Evolutionary conservation across 441 rosid species (phyloP), one percentile per base, ranked within the genome.

Genomic region (Adansonia madagascariensis): DNA sequence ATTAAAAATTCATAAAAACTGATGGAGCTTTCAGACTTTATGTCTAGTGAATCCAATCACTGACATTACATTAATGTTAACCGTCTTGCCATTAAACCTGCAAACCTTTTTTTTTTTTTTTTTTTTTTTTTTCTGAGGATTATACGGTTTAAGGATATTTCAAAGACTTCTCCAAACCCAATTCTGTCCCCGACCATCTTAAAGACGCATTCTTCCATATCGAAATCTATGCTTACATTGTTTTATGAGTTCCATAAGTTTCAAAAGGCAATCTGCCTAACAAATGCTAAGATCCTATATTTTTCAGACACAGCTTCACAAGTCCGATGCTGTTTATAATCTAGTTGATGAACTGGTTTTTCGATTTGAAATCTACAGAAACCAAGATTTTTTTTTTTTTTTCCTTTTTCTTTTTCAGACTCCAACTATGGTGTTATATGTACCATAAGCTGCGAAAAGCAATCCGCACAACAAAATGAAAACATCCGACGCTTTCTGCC

Each of bases 361-460:
- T 27, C 1, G 8, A 43, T 73, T 41, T 20, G 53, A 18, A n/a
- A 53, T 35, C 20, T 2, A 35, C 57, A n/a, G 2, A 47, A 46
- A 65, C 15, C 57, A 66, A 60, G 49, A 60, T 12, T 17, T 24
- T 22, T 47, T 39, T 24, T 10, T 24, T 20, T 59, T 22, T 24
- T 9, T 20, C 1, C 0, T 9, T 9, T 59, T 20, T 17, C 20
- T 52, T 6, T 61, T 64, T 86, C 78, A 85, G 52, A 84, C 82
- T 79, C 91, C 91, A 14, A 73, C 78, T 50, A 87, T 65, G 22
- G 89, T 50, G 84, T 81, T 92, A 75, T 85, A 92, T 53, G 97
- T 89, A 62, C 93, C 98, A 81, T 92, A 89, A 1, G 75, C 86
- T 44, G 94, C 94, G 79, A 90, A 91, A 61, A 90, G 47, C 79